Evolutionary conservation across 495 filamentous ascomycete genomes (phyloP).

Genomic region (Podospora didyma): DNA sequence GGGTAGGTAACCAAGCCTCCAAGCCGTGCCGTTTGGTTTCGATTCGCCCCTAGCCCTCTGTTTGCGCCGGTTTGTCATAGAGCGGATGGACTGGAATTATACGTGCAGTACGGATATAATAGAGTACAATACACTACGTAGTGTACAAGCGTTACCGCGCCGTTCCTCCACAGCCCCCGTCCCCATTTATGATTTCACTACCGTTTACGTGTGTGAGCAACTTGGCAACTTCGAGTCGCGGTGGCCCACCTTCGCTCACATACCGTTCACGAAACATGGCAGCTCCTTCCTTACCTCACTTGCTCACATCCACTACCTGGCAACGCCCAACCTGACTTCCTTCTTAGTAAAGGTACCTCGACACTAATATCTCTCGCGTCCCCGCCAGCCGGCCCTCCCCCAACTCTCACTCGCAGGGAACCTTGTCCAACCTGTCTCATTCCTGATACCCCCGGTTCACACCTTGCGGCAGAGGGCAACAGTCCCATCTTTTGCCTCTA

Average conservation of each 20-base stretch:
- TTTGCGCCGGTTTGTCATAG: neutral
- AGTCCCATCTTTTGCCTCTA: constrained; percentile 4
- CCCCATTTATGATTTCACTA: neutral
- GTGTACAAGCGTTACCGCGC: too few relatives aligned
- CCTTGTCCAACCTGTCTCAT: too few relatives aligned
- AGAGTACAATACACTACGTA: too few relatives aligned
- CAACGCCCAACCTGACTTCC: neutral
- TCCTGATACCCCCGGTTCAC: too few relatives aligned
- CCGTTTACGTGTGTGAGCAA: neutral
- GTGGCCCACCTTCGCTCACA: neutral
- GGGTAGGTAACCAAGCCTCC: neutral
- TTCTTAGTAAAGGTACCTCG: neutral
- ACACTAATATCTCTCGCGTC: constrained; percentile 1
- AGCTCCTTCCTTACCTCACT: too few relatives aligned
- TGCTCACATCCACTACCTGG: too few relatives aligned
- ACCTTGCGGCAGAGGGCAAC: constrained; percentile 1
- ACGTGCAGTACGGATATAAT: too few relatives aligned
- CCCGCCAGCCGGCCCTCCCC: constrained; percentile 3
- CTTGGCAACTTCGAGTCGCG: neutral
- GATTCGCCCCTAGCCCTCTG: neutral
- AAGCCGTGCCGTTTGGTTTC: constrained; percentile 3
- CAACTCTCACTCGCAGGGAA: neutral
- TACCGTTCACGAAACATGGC: too few relatives aligned
- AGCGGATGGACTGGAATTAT: too few relatives aligned
- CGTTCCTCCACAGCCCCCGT: too few relatives aligned